These are phyloP conservation scores for Boletus subparvulus DNA, from an alignment of 768 basidiomycete genomes.

Conservation along the genomic window DNA sequence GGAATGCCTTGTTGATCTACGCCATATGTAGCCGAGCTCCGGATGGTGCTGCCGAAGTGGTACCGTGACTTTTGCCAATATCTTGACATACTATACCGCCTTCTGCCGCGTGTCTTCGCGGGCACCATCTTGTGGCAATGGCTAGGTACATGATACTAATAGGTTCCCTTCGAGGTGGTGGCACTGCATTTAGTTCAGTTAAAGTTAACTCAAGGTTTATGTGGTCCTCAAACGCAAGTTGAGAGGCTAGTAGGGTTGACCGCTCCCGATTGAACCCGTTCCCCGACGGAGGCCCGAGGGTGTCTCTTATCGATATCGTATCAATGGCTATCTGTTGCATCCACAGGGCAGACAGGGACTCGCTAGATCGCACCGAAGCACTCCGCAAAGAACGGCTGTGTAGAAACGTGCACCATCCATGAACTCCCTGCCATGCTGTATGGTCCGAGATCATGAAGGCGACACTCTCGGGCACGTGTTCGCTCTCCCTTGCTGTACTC, in stretches of 20 bases:
- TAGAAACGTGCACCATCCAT: not conserved
- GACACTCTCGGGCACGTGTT: constrained; percentile 21
- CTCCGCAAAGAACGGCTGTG: not conserved
- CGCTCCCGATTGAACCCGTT: constrained; percentile 2
- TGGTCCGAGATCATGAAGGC: not conserved
- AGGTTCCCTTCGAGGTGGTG: not conserved
- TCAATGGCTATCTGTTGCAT: not conserved
- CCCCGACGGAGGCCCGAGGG: not conserved
- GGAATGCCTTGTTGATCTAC: constrained; percentile 25
- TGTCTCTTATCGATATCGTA: constrained; percentile 2
- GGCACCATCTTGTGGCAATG: not conserved
- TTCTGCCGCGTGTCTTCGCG: constrained; percentile 2
- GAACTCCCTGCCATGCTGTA: not conserved
- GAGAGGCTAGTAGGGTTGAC: not conserved
- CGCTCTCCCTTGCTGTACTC: constrained; percentile 11
- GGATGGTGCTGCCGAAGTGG: not conserved
- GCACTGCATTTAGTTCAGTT: not conserved
- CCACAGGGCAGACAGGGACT: not conserved
- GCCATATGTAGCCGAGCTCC: constrained; percentile 7
- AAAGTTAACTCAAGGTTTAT: constrained; percentile 12
- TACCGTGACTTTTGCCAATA: not conserved
- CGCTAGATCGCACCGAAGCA: not conserved
- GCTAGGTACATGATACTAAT: not conserved
- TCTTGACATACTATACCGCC: not conserved
- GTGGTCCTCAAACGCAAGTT: not conserved